Percentiles rank a stretch among this genome's conserved stretches.
Conservation (phyloP, 2,329 filamentous ascomycete genomes). For the Didymella pinodella region DNA sequence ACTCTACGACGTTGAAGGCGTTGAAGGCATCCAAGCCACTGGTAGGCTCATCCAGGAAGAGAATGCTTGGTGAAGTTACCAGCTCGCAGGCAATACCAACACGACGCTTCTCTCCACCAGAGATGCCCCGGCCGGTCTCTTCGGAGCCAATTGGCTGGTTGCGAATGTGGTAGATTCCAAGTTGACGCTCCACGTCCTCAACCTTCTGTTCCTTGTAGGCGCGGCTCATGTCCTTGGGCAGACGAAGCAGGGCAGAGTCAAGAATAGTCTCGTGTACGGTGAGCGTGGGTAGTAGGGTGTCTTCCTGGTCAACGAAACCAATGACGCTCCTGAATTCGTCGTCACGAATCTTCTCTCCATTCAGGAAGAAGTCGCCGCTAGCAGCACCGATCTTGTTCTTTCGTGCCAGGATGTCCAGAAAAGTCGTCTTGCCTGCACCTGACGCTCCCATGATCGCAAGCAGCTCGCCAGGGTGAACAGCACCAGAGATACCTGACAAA, state of each 20-base stretch:
- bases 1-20: slow-evolving; percentile 97
- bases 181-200: slow-evolving; percentile 91
- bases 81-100: slow-evolving; percentile 98
- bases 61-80: slow-evolving; percentile 94
- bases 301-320: slow-evolving; percentile 97
- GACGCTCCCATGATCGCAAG: slow-evolving; percentile 98
- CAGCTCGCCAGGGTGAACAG: slow-evolving; percentile 93
- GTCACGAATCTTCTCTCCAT: slow-evolving; percentile 88
- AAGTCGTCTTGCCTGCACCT: slow-evolving; percentile 95
- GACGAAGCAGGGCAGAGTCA: slow-evolving; percentile 86
- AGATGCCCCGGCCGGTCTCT: slow-evolving; percentile 94
- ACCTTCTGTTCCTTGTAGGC: slow-evolving; percentile 90
- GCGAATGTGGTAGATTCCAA: slow-evolving; percentile 92
- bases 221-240: slow-evolving; percentile 91
- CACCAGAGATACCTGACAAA: slow-evolving; percentile 78
- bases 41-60: slow-evolving; percentile 96
- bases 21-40: slow-evolving; percentile 97
- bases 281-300: slow-evolving; percentile 93
- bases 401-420: slow-evolving; percentile 91
- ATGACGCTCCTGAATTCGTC: slow-evolving; percentile 88
- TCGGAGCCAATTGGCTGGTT: slow-evolving; percentile 96
- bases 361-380: slow-evolving; percentile 86
- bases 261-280: slow-evolving; percentile 98
- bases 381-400: slow-evolving; percentile 92
- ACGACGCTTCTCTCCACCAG: slow-evolving; percentile 93